Percentiles rank a stretch among this genome's conserved stretches.
These are phyloP conservation scores for Citrus medica DNA, from an alignment of 345 rosid genomes.

Conservation along the genomic window DNA sequence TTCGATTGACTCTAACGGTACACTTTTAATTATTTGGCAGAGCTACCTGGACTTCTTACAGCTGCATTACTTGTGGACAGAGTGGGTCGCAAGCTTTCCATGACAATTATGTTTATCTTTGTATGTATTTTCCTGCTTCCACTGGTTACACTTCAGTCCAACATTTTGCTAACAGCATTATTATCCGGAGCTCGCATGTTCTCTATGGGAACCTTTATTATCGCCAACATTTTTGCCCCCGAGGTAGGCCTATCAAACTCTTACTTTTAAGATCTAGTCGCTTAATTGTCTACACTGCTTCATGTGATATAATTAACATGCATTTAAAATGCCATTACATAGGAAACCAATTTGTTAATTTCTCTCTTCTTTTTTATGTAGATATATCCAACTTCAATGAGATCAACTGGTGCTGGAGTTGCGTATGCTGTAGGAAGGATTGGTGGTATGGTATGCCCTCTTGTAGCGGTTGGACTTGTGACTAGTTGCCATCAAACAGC, in stretches of 20 bases:
- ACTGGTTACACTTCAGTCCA: constrained; percentile 38
- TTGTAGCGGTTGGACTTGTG: constrained; percentile 50
- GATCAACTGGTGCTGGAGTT: constrained; percentile 60
- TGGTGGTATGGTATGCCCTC: constrained; percentile 61
- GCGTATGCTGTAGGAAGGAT: constrained; percentile 63
- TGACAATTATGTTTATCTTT: constrained; percentile 39
- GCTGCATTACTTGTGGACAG: constrained; percentile 54
- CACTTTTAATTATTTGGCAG: constrained; percentile 21
- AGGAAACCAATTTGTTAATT: background rate
- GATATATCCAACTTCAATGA: constrained; percentile 58
- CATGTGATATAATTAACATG: background rate
- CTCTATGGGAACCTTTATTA: constrained; percentile 42
- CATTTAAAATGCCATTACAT: background rate
- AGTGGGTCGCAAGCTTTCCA: constrained; percentile 53
- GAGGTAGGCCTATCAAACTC: constrained; percentile 35
- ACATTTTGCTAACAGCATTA: constrained; percentile 35
- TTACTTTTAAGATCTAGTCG: background rate
- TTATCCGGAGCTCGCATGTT: constrained; percentile 60
- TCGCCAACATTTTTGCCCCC: constrained; percentile 50
- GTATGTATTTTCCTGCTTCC: constrained; percentile 49
- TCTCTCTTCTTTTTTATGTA: background rate
- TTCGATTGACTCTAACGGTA: background rate
- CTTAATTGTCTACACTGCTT: background rate
- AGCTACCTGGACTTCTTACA: constrained; percentile 54
- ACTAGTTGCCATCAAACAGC: constrained; percentile 50